Conservation (phyloP, 75 land plant species). For the Isoetes taiwanensis region DNA sequence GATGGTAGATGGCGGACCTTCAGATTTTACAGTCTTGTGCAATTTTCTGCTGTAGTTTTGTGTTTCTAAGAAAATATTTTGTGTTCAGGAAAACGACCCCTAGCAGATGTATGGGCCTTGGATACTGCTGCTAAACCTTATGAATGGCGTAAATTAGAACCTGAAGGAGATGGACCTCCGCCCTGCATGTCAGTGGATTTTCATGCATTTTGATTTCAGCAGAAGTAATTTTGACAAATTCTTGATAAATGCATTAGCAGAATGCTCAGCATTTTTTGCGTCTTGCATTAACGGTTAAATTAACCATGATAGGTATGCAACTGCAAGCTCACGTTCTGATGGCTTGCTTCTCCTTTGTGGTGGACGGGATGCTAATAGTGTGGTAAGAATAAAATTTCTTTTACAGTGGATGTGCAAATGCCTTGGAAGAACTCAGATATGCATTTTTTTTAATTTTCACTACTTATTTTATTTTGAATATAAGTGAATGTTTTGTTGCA, state of each 20-base stretch:
- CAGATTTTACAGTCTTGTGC: not conserved
- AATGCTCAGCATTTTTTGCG: no score
- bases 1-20: slow-evolving; percentile 38
- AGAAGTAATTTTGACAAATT: no score
- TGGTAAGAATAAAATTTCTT: slow-evolving; percentile 59
- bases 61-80: not conserved
- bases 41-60: not conserved
- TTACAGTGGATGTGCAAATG: not conserved
- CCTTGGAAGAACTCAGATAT: no score
- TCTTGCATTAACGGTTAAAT: no score
- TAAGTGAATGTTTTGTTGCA: no score
- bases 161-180: slow-evolving; percentile 74
- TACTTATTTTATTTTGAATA: not conserved
- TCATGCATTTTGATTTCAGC: no score
- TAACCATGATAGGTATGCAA: slow-evolving; percentile 95
- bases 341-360: slow-evolving; percentile 88
- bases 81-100: slow-evolving; percentile 45
- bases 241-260: no score
- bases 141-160: slow-evolving; percentile 63
- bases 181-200: slow-evolving; percentile 75
- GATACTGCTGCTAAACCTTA: slow-evolving; percentile 89
- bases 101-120: slow-evolving; percentile 74
- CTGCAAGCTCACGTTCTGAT: slow-evolving; percentile 91
- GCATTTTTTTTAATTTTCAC: not conserved
- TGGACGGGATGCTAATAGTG: slow-evolving; percentile 81